Base-by-base conservation (phyloP, 2,329 filamentous ascomycete genomes). In the Ramularia collo-cygni region DNA sequence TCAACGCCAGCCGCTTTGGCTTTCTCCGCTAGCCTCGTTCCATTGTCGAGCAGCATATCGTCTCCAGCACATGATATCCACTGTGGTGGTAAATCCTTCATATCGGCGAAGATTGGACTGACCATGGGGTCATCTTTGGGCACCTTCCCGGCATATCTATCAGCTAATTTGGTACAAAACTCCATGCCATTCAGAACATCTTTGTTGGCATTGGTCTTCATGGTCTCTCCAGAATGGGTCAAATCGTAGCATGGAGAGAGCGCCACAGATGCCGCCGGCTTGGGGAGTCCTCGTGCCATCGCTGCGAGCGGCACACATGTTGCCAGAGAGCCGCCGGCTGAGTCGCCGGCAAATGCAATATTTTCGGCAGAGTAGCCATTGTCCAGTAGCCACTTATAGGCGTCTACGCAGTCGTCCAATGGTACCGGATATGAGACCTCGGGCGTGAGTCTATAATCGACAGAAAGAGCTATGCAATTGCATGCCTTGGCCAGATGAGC, bases 381-480 rank as follows among this genome's bases (percentile, higher is more conserved):
- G 40, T 72, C 65, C 5, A 73, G 57, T 1, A 79, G 61, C 57
- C 70, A 73, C 42, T 74, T 68, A 0, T 70, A 75, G 3, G 65
- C 74, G 49, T 77, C 73, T 47, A 71, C 67, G 55, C 73, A 76
- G 54, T 79, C 76, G 33, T 79, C 63, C 1, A 68, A 61, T 0
- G 66, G 70, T 0, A 65, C 67, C 0, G 77, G 76, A 54, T 66
- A 79, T 0, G 74, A 71, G 48, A 77, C 47, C 53, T 80, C 75
- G 0, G 77, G 77, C 0, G 75, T 73, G 14, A 76, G 66, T 10
- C 76, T 64, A 53, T 80, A 80, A 3, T 75, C 76, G 7, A 78
- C 65, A 1, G 69, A 74, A 8, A 79, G 57, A 8, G 71, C 68
- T 0, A 68, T 66, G 1, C 74, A 42, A 31, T 71, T 64, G 38